Conservation (phyloP, 2,329 filamentous ascomycete species). For the Raffaelea ambrosiae region DNA sequence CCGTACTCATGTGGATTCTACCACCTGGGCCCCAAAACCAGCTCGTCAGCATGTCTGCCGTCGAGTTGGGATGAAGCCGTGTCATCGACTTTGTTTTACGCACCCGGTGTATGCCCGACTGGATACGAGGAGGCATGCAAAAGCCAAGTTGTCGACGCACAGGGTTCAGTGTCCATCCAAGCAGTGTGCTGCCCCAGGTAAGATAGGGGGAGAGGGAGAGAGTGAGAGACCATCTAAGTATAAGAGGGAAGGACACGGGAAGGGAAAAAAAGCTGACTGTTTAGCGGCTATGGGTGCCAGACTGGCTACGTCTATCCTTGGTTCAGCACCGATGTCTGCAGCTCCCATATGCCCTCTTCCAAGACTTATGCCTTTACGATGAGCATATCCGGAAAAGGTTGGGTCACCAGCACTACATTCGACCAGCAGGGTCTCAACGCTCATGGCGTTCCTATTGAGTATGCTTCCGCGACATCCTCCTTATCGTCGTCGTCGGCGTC, state of each 20-base stretch:
- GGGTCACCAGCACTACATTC: not conserved
- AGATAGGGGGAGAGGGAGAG: not conserved
- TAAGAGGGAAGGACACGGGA: not conserved
- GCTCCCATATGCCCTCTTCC: not conserved
- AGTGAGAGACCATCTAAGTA: not conserved
- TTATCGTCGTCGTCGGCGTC: not conserved
- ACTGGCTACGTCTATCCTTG: not conserved
- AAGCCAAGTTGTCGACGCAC: not conserved
- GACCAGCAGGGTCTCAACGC: not conserved
- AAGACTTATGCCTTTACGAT: not conserved
- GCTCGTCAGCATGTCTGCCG: not conserved
- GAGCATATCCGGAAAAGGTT: not conserved
- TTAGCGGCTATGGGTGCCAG: not conserved
- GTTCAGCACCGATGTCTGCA: not conserved
- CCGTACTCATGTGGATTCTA: not conserved
- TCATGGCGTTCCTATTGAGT: not conserved
- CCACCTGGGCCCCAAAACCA: not conserved
- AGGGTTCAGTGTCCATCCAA: not conserved
- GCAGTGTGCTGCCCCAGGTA: not conserved
- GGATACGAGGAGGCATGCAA: not conserved
- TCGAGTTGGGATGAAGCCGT: not conserved
- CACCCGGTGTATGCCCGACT: not conserved
- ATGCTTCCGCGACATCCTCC: not conserved
- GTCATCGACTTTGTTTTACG: not conserved
- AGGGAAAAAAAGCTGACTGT: not conserved